phyloP scores from a whole-genome alignment of 805 yeast species.

The Metschnikowia cerradonensis region DNA sequence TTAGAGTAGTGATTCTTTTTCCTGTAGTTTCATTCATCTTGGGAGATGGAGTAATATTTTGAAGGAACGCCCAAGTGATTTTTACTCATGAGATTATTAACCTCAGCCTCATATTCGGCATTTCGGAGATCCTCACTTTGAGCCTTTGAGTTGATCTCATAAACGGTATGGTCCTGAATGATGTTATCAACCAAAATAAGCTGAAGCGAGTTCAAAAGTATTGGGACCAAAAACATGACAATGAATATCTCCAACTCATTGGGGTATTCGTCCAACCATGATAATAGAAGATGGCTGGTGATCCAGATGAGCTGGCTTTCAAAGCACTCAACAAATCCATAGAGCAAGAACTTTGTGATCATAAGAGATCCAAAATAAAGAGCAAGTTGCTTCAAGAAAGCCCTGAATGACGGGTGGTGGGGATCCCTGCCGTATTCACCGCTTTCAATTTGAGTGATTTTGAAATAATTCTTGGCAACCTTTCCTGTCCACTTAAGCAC shows the following conservation, averaged over 20 bases:
- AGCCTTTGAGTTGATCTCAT: slow-evolving; percentile 25
- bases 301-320: slow-evolving; percentile 48
- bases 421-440: slow-evolving; percentile 65
- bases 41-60: background rate
- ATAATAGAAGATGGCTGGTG: slow-evolving; percentile 67
- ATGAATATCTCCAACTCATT: slow-evolving; percentile 73
- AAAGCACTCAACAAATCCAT: slow-evolving; percentile 60
- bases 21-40: background rate
- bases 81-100: background rate
- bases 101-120: background rate
- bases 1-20: background rate
- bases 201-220: slow-evolving; percentile 70
- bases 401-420: slow-evolving; percentile 46
- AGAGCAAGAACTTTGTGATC: slow-evolving; percentile 62
- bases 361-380: slow-evolving; percentile 62
- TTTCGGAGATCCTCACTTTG: background rate
- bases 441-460: slow-evolving; percentile 40
- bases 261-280: slow-evolving; percentile 82
- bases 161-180: slow-evolving; percentile 52
- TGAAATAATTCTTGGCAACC: slow-evolving; percentile 41
- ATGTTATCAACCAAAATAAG: slow-evolving; percentile 69
- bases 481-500: slow-evolving; percentile 46
- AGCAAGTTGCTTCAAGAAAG: slow-evolving; percentile 66
- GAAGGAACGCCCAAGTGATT: background rate
- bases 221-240: slow-evolving; percentile 80